phyloP scores from a whole-genome alignment of 2,329 filamentous ascomycete species.

The Fusarium pininemorale region DNA sequence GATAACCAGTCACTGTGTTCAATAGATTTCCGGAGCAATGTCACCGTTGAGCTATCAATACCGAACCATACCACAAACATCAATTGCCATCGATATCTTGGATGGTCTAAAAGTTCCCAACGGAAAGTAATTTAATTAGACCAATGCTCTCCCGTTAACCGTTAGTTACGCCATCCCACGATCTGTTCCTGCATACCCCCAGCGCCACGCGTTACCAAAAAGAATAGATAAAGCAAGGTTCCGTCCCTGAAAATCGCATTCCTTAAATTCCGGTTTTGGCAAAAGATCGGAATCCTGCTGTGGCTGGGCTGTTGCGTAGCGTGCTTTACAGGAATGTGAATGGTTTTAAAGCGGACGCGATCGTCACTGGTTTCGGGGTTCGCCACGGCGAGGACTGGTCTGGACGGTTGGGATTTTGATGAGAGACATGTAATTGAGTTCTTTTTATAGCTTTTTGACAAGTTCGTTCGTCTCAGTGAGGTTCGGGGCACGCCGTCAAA shows the following conservation, averaged over 20 bases:
- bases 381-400: not conserved
- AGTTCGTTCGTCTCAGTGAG: not conserved
- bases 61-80: not conserved
- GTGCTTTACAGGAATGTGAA: conserved; percentile 8
- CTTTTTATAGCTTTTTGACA: not conserved
- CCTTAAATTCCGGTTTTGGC: not conserved
- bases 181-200: not conserved
- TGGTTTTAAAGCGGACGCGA: not conserved
- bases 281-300: conserved; percentile 1
- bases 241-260: conserved; percentile 9
- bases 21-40: accelerated
- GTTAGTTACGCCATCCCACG: conserved; percentile 9
- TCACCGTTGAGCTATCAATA: not conserved
- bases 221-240: not conserved
- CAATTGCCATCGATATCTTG: accelerated
- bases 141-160: not conserved
- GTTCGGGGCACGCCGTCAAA: not conserved
- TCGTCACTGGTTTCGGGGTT: conserved; percentile 1
- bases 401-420: not conserved
- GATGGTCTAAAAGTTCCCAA: accelerated
- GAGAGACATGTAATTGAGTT: not conserved
- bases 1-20: not conserved
- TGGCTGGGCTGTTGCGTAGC: not conserved
- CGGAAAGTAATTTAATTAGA: too few species aligned
- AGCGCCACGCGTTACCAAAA: conserved; percentile 3